Evolutionary conservation across 2,329 filamentous ascomycete genomes (phyloP).

Genomic region (Diaporthe australafricana): DNA sequence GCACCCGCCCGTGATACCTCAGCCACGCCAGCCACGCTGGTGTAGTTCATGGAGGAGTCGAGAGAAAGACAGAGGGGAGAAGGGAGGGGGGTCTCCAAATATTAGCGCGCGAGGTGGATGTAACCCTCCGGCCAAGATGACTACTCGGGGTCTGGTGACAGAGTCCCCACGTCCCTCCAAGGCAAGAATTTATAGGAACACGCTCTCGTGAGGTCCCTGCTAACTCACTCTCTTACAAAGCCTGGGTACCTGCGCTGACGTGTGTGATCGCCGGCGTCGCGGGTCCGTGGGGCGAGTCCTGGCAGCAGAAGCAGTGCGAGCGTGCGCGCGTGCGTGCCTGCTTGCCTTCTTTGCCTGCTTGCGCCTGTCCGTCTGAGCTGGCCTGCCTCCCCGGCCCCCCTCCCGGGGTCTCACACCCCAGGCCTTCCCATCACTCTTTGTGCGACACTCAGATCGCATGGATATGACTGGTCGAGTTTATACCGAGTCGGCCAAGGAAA

Average conservation of each 20-base stretch:
- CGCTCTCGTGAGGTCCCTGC: conserved; percentile 22
- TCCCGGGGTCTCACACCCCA: not conserved
- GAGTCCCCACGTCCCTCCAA: not conserved
- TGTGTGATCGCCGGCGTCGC: conserved; percentile 25
- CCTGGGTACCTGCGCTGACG: conserved; percentile 25
- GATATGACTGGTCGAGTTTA: conserved; percentile 1
- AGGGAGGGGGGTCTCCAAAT: not conserved
- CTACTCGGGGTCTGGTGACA: conserved; percentile 1
- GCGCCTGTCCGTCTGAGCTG: conserved; percentile 22
- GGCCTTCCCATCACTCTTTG: not conserved
- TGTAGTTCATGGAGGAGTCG: conserved; percentile 9
- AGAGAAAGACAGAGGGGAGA: too few species aligned
- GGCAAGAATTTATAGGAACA: conserved; percentile 4
- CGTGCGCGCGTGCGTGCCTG: conserved; percentile 10
- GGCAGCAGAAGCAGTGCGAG: not conserved
- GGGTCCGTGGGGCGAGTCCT: conserved; percentile 7
- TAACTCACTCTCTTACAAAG: conserved; percentile 16
- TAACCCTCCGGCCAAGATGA: conserved; percentile 19
- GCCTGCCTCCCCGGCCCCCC: not conserved
- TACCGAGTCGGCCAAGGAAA: not conserved
- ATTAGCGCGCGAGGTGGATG: conserved; percentile 10
- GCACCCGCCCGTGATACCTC: conserved; percentile 21
- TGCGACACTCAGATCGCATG: conserved; percentile 19
- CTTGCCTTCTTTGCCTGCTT: not conserved
- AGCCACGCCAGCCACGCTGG: conserved; percentile 25